Percentiles rank a stretch among this genome's conserved stretches.
phyloP scores from a whole-genome alignment of 192 early-diverging fungal genomes.

The Coemansia sp. region DNA sequence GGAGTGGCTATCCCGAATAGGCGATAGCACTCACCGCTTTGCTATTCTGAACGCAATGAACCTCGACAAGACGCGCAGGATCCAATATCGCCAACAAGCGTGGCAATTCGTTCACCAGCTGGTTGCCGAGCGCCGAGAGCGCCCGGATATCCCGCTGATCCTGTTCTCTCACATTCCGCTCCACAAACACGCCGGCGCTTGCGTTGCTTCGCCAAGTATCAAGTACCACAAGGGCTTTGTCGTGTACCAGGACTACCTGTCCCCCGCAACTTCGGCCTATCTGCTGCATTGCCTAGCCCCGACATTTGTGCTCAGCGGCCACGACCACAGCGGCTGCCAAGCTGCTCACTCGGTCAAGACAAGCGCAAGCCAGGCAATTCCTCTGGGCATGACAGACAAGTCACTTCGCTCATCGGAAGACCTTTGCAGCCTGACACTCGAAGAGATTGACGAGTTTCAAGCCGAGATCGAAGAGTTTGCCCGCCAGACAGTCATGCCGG shows the following conservation, averaged over 20 bases:
- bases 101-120: conserved; percentile 58
- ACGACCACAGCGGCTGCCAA: conserved; percentile 64
- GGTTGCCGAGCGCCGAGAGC: conserved; percentile 17
- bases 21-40: conserved; percentile 20
- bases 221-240: conserved; percentile 48
- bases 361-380: not conserved
- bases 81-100: conserved; percentile 51
- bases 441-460: conserved; percentile 29
- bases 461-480: conserved; percentile 24
- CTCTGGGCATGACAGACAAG: conserved; percentile 10
- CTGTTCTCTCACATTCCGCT: conserved; percentile 65
- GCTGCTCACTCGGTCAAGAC: conserved; percentile 34
- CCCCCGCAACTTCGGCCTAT: conserved; percentile 55
- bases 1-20: conserved; percentile 20
- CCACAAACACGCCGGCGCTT: conserved; percentile 57
- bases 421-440: conserved; percentile 26
- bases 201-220: conserved; percentile 51
- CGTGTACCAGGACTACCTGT: conserved; percentile 60
- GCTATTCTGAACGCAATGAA: conserved; percentile 52
- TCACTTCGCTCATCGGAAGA: conserved; percentile 6
- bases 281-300: conserved; percentile 58
- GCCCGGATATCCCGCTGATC: conserved; percentile 46
- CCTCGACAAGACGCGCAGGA: conserved; percentile 38
- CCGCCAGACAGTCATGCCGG: conserved; percentile 8
- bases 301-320: conserved; percentile 60